Percentiles rank a stretch among this genome's conserved stretches.
These are phyloP conservation scores for Pelagomonas calceolata DNA, from an alignment of 108 stramenopile species.

Conservation along the genomic window DNA sequence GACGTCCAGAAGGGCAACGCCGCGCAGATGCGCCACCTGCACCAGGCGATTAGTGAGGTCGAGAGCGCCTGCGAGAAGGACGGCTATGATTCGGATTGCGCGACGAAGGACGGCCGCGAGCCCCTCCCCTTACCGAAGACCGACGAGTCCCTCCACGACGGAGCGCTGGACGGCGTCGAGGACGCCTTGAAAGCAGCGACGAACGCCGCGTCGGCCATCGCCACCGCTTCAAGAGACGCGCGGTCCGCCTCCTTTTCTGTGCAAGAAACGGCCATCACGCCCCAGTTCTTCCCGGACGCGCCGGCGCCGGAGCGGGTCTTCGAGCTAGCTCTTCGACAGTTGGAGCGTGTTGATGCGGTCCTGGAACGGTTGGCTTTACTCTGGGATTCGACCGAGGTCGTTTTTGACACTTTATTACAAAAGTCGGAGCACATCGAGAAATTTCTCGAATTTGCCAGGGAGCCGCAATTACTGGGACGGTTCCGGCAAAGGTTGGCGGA, in stretches of 20 bases:
- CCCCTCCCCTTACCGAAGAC: no score
- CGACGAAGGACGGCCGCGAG: no score
- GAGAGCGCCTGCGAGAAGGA: not conserved
- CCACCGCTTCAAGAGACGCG: no score
- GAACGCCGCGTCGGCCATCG: no score
- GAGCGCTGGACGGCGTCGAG: no score
- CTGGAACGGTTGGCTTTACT: not conserved
- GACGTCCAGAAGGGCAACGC: constrained; percentile 6
- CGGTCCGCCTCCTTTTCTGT: no score
- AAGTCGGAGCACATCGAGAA: not conserved
- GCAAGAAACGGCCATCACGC: no score
- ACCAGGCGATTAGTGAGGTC: not conserved
- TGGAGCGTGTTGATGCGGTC: not conserved
- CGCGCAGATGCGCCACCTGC: not conserved
- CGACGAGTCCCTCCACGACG: no score
- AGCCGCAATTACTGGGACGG: not conserved
- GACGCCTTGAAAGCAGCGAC: no score
- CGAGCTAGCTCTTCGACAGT: not conserved
- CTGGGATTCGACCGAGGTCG: not conserved
- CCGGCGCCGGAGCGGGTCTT: not conserved
- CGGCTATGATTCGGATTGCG: no score
- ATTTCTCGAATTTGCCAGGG: not conserved
- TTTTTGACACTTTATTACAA: not conserved
- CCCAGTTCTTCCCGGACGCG: no score
- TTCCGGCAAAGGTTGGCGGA: not conserved